Conservation (phyloP, 2,329 filamentous ascomycete species). For the Chaetomiaceae sp. region DNA sequence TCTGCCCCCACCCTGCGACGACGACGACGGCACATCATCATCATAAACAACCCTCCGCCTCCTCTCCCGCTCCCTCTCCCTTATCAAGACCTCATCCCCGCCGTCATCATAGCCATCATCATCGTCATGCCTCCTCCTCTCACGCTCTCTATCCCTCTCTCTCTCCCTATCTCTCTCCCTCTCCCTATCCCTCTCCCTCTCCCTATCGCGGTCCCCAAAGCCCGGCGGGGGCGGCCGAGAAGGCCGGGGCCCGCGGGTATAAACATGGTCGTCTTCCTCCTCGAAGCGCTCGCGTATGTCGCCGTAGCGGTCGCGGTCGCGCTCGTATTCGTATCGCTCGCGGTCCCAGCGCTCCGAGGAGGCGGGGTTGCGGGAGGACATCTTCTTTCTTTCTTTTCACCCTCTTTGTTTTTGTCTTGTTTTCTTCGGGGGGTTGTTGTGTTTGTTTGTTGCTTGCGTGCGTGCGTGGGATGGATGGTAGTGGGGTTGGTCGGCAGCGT, state of each 20-base stretch:
- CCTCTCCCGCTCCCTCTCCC: not conserved
- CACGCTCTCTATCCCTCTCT: conserved; percentile 10
- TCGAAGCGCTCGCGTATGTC: conserved; percentile 45
- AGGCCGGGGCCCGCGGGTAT: too few relatives aligned
- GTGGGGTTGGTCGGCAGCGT: too few relatives aligned
- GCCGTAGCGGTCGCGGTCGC: conserved; percentile 39
- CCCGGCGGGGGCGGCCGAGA: conserved; percentile 9
- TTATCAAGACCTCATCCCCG: too few relatives aligned
- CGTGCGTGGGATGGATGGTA: too few relatives aligned
- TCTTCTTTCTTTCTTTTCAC: too few relatives aligned
- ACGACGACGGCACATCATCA: not conserved
- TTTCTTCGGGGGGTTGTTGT: too few relatives aligned
- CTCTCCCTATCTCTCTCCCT: conserved; percentile 27
- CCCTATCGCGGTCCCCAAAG: not conserved
- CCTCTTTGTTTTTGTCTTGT: too few relatives aligned
- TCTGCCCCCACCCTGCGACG: not conserved
- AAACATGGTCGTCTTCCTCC: too few relatives aligned
- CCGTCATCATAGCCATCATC: not conserved
- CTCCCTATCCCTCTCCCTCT: conserved; percentile 39
- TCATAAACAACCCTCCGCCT: not conserved
- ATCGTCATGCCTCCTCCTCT: not conserved
- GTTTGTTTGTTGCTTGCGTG: too few relatives aligned
- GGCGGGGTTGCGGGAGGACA: conserved; percentile 19
- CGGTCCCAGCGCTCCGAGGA: conserved; percentile 48
- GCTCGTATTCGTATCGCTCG: conserved; percentile 47